Evolutionary conservation across 2,329 filamentous ascomycete genomes (phyloP).

Genomic region (Claviceps fusiformis): DNA sequence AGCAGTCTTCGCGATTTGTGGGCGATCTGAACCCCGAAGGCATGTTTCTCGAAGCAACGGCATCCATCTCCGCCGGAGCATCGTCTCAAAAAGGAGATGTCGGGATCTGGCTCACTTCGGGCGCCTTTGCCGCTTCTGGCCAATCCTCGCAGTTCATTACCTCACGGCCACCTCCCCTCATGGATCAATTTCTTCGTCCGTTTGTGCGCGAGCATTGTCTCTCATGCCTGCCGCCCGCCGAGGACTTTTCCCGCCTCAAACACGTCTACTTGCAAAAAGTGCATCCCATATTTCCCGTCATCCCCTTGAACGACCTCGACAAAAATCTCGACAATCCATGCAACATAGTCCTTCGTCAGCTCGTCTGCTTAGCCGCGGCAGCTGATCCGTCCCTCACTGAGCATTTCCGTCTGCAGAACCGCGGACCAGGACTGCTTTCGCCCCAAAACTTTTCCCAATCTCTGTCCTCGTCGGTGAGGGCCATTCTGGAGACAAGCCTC

Average conservation of each 20-base stretch:
- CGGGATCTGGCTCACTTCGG: conserved; percentile 38
- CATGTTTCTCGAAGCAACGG: conserved; percentile 42
- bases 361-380: conserved; percentile 40
- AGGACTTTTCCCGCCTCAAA: conserved; percentile 32
- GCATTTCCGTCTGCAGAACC: conserved; percentile 30
- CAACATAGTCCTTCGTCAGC: conserved; percentile 35
- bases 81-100: conserved; percentile 37
- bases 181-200: conserved; percentile 27
- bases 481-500: conserved; percentile 38
- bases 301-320: conserved; percentile 25
- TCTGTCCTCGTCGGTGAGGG: conserved; percentile 33
- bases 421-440: conserved; percentile 24
- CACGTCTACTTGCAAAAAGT: conserved; percentile 37
- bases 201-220: conserved; percentile 33
- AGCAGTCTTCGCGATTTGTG: conserved; percentile 33
- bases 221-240: conserved; percentile 31
- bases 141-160: conserved; percentile 24
- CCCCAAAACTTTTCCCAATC: conserved; percentile 34
- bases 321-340: conserved; percentile 19
- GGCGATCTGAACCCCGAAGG: conserved; percentile 47
- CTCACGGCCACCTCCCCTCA: conserved; percentile 22
- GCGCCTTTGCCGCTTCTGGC: conserved; percentile 12
- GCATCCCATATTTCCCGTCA: conserved; percentile 40
- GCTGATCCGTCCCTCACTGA: conserved; percentile 31
- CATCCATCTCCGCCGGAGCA: conserved; percentile 18